Base-by-base conservation (phyloP, 2,329 filamentous ascomycete genomes). In the Onygenales sp. region DNA sequence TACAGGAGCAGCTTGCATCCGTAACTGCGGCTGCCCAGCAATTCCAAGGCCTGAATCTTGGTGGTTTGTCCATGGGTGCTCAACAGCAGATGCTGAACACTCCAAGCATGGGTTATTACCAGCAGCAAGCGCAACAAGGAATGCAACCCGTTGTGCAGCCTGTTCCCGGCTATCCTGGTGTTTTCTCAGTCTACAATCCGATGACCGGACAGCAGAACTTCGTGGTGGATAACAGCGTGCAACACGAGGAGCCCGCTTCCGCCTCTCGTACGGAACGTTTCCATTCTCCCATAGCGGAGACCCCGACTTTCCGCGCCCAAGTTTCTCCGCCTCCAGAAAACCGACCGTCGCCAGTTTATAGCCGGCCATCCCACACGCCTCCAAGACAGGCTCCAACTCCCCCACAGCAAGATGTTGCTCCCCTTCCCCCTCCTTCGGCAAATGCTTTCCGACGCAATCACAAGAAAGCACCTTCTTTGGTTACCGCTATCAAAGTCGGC, bases 361-460 rank as follows among this genome's bases (percentile, higher is more conserved):
- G 68, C 55, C 60, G 64, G 55, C 84, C 88, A 66, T 87, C 85
- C 64, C 81, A 84, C 44, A 81, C 80, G 38, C 80, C 81, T 47
- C 80, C 79, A 3, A 80, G 79, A 71, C 75, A 78, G 64, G 80
- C 80, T 47, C 80, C 85, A 50, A 86, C 88, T 14, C 87, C 86
- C 5, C 80, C 81, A 11, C 46, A 27, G 21, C 83, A 87, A 61
- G 79, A 84, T 55, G 78, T 83, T 49, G 74, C 80, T 61, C 89
- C 90, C 42, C 81, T 95, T 51, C 90, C 90, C 51, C 89, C 89
- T 32, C 89, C 89, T 55, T 94, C 90, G 53, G 88, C 87, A 60
- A 93, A 91, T 64, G 89, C 90, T 44, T 95, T 95, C 78, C 91
- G 91, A 58, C 89, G 90, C 55, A 87, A 89, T 54, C 92, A 97